phyloP scores from a whole-genome alignment of 176 grass and related monocot species.

The Tuctoria greenei region DNA sequence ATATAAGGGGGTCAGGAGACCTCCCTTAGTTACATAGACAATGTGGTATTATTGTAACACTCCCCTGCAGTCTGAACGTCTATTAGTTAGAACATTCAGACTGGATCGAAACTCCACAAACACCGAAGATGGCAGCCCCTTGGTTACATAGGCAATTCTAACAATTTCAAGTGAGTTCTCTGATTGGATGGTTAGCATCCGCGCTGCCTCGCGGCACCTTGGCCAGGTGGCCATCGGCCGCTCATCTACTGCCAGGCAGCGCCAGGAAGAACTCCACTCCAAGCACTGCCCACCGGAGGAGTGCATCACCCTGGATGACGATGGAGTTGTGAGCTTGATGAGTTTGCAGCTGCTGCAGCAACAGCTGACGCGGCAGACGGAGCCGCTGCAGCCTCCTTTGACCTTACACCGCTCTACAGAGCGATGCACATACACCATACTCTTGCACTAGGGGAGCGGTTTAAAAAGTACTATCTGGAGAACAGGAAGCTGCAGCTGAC shows the following conservation, averaged over 20 bases:
- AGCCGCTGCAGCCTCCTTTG: slow-evolving; percentile 56
- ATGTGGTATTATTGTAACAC: no score
- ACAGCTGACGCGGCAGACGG: slow-evolving; percentile 48
- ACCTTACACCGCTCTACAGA: slow-evolving; percentile 91
- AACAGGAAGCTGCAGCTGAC: slow-evolving; percentile 97
- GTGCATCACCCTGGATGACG: slow-evolving; percentile 69
- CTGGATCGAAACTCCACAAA: no score
- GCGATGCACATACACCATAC: slow-evolving; percentile 93
- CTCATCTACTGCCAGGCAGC: slow-evolving; percentile 77
- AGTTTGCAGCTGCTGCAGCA: slow-evolving; percentile 59
- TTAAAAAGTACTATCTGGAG: slow-evolving; percentile 94
- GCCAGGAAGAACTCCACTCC: slow-evolving; percentile 88
- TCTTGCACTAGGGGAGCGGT: slow-evolving; percentile 68
- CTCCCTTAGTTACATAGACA: no score
- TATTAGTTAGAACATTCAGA: no score
- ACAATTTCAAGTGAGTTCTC: slow-evolving; percentile 89
- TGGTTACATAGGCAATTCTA: no score
- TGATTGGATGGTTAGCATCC: slow-evolving; percentile 96
- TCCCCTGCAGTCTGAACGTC: no score
- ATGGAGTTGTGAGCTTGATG: slow-evolving; percentile 73
- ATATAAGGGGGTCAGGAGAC: no score
- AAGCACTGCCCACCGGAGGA: slow-evolving; percentile 70
- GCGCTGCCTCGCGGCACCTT: slow-evolving; percentile 81
- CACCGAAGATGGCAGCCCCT: no score
- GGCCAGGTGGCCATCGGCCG: slow-evolving; percentile 93